These are phyloP conservation scores for Amanita molliuscula DNA, from an alignment of 768 basidiomycete species.

Conservation along the genomic window DNA sequence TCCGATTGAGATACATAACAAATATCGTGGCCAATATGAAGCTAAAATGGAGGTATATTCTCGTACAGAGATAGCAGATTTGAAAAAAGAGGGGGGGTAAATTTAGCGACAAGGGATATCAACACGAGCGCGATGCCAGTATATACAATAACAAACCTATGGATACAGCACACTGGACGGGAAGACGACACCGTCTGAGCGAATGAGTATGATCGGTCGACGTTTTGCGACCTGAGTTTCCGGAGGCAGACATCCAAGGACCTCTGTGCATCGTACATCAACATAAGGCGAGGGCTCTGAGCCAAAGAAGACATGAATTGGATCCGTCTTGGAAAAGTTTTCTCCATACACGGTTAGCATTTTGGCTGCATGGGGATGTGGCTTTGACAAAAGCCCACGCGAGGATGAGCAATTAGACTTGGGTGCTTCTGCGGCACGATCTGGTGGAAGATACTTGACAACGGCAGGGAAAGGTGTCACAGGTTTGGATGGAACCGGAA, in stretches of 20 bases:
- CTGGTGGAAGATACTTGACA: constrained; percentile 85
- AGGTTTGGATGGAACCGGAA: constrained; percentile 72
- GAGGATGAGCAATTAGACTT: constrained; percentile 60
- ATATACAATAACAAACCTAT: constrained; percentile 23
- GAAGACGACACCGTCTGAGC: constrained; percentile 81
- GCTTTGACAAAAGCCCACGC: constrained; percentile 62
- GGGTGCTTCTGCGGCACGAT: constrained; percentile 75
- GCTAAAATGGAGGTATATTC: constrained; percentile 1
- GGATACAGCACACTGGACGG: constrained; percentile 78
- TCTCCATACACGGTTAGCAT: constrained; percentile 85
- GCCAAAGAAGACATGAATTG: constrained; percentile 79
- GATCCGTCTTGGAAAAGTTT: constrained; percentile 78
- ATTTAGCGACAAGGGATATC: constrained; percentile 12
- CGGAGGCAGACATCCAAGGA: constrained; percentile 72
- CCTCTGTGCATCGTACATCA: constrained; percentile 82
- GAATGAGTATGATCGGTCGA: constrained; percentile 71
- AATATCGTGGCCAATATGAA: neutral
- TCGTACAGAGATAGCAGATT: constrained; percentile 4
- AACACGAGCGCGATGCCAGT: neutral
- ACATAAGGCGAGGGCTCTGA: constrained; percentile 80
- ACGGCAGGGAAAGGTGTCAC: constrained; percentile 82
- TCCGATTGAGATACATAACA: neutral
- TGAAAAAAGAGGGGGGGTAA: constrained; percentile 10
- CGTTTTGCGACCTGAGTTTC: constrained; percentile 58
- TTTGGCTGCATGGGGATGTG: constrained; percentile 67